Conservation (phyloP, 192 early-diverging fungal species). For the Coemansia sp. region DNA sequence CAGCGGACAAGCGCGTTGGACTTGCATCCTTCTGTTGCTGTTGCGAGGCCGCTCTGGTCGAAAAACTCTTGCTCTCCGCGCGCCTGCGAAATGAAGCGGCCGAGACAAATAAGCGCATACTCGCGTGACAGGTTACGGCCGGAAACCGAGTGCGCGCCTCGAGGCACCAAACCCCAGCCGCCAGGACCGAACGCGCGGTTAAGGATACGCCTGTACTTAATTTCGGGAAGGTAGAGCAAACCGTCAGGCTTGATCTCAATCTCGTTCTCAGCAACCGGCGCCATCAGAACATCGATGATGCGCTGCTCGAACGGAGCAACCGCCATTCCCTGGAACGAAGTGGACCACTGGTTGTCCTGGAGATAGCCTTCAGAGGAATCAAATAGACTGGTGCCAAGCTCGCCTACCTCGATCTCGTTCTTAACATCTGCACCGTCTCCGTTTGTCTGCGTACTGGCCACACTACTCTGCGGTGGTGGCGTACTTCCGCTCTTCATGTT, state of each 20-base stretch:
- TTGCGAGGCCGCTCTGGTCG: slow-evolving; percentile 70
- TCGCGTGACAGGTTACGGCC: slow-evolving; percentile 83
- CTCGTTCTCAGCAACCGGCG: slow-evolving; percentile 70
- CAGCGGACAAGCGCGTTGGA: slow-evolving; percentile 94
- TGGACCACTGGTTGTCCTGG: slow-evolving; percentile 61
- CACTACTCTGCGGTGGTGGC: not conserved
- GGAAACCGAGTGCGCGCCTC: slow-evolving; percentile 82
- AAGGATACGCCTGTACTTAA: slow-evolving; percentile 95
- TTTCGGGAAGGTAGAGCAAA: slow-evolving; percentile 92
- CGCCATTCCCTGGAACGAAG: slow-evolving; percentile 73
- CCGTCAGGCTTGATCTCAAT: slow-evolving; percentile 97
- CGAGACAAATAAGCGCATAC: slow-evolving; percentile 85
- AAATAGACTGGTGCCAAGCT: slow-evolving; percentile 26
- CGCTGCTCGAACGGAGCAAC: slow-evolving; percentile 71
- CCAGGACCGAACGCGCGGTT: slow-evolving; percentile 95
- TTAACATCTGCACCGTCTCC: not conserved
- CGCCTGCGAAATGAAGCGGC: slow-evolving; percentile 89
- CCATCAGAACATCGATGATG: slow-evolving; percentile 70
- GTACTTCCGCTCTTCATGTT: not conserved
- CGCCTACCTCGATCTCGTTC: slow-evolving; percentile 2
- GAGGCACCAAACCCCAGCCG: slow-evolving; percentile 85
- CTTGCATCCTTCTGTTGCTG: slow-evolving; percentile 85
- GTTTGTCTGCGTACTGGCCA: not conserved
- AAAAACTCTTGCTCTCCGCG: slow-evolving; percentile 95
- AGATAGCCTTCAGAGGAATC: slow-evolving; percentile 48